Conservation (phyloP, 2,329 filamentous ascomycete species). For the Neurospora crassa region DNA sequence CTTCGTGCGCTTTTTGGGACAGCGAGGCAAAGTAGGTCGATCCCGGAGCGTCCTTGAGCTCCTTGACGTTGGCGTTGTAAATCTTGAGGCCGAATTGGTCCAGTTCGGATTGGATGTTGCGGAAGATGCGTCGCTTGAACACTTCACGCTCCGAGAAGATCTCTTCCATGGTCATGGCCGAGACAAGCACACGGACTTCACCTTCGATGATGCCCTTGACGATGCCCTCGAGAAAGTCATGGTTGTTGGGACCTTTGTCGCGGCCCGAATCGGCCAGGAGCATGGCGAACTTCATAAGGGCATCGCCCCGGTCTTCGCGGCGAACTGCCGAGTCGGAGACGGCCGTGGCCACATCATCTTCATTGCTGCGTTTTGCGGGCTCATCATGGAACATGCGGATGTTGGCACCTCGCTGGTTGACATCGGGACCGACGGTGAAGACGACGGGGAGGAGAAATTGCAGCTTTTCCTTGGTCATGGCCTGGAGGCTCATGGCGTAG, state of each 20-base stretch:
- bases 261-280: conserved; percentile 55
- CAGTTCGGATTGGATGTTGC: conserved; percentile 69
- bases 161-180: conserved; percentile 87
- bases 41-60: conserved; percentile 72
- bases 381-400: conserved; percentile 3
- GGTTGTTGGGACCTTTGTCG: conserved; percentile 28
- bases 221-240: conserved; percentile 67
- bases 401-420: conserved; percentile 48
- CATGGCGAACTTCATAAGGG: conserved; percentile 74
- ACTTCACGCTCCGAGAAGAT: conserved; percentile 37
- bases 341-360: conserved; percentile 12
- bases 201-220: conserved; percentile 87
- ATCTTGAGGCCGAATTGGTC: conserved; percentile 72
- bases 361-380: conserved; percentile 4
- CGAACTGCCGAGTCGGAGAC: conserved; percentile 10
- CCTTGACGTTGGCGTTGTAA: conserved; percentile 69
- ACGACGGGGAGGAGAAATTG: conserved; percentile 75
- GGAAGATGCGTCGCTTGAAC: conserved; percentile 56
- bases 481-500: conserved; percentile 72
- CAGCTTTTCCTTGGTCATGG: conserved; percentile 84
- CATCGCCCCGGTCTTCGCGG: conserved; percentile 44
- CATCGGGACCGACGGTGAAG: conserved; percentile 76
- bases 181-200: conserved; percentile 74
- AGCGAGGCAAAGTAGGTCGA: conserved; percentile 79
- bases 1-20: conserved; percentile 75